Conservation (phyloP, 2,329 filamentous ascomycete species). For the Alternaria infectoria region DNA sequence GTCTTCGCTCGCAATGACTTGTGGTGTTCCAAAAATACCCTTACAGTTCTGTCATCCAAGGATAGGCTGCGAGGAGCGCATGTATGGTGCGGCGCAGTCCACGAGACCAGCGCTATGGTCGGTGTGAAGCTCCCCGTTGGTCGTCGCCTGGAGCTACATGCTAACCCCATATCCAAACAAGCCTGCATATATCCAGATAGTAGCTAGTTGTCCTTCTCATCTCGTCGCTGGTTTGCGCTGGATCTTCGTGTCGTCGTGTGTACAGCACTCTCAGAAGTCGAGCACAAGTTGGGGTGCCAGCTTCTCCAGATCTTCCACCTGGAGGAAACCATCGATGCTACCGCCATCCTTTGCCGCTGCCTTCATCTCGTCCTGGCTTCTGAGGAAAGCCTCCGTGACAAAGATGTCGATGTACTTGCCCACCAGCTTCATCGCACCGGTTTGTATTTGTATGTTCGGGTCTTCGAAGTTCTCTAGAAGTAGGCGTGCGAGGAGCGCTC, state of each 20-base stretch:
- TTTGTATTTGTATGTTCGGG: constrained; percentile 42
- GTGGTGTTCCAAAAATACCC: background rate
- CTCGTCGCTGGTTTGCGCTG: background rate
- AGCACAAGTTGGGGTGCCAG: constrained; percentile 82
- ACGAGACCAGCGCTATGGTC: background rate
- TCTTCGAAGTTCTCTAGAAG: constrained; percentile 79
- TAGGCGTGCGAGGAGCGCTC: constrained; percentile 75
- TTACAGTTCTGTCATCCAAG: background rate
- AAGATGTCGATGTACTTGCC: constrained; percentile 91
- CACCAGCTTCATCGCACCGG: constrained; percentile 66
- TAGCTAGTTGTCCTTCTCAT: background rate
- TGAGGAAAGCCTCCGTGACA: constrained; percentile 83
- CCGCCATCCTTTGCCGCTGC: constrained; percentile 48
- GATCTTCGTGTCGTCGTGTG: background rate
- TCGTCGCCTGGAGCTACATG: background rate
- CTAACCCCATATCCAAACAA: background rate
- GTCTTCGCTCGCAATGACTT: background rate
- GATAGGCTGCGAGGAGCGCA: background rate
- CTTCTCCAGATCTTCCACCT: constrained; percentile 91
- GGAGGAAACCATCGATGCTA: constrained; percentile 67
- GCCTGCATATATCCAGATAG: background rate
- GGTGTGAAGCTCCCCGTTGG: background rate
- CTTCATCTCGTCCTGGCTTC: constrained; percentile 73
- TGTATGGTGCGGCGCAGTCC: background rate
- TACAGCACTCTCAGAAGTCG: constrained; percentile 69